Evolutionary conservation across 1,284 basidiomycete species (phyloP).

Genomic region (Coriolopsis trogii): DNA sequence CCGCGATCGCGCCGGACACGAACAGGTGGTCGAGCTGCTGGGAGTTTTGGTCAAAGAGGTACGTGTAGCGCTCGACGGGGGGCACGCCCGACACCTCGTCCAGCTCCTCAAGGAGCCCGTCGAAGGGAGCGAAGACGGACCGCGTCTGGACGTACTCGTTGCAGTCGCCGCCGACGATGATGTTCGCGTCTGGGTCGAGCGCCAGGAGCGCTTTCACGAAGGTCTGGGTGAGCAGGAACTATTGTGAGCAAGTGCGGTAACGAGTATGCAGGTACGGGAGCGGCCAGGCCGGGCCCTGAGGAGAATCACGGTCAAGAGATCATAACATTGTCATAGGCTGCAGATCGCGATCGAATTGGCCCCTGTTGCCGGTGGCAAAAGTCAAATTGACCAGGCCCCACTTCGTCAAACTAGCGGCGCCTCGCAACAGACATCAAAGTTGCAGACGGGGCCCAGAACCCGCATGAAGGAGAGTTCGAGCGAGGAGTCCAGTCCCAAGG

Average conservation of each 20-base stretch:
- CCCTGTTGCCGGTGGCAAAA: too few species aligned
- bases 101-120: conserved; percentile 47
- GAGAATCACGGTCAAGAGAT: too few species aligned
- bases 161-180: conserved; percentile 64
- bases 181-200: conserved; percentile 48
- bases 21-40: conserved; percentile 64
- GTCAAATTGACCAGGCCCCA: too few species aligned
- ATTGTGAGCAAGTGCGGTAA: conserved; percentile 36
- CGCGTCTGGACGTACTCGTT: conserved; percentile 61
- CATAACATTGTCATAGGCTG: too few species aligned
- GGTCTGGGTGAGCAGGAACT: conserved; percentile 41
- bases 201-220: conserved; percentile 52
- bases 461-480: too few species aligned
- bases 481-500: too few species aligned
- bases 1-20: conserved; percentile 50
- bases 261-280: too few species aligned
- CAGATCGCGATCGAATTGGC: too few species aligned
- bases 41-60: conserved; percentile 60
- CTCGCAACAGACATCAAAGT: too few species aligned
- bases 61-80: conserved; percentile 60
- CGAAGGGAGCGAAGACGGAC: conserved; percentile 52
- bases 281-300: too few species aligned
- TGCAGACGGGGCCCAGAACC: too few species aligned
- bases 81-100: conserved; percentile 52
- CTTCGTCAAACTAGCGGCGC: too few species aligned